Conservation (phyloP, 2,329 filamentous ascomycete species). For the Aureobasidium melanogenum region DNA sequence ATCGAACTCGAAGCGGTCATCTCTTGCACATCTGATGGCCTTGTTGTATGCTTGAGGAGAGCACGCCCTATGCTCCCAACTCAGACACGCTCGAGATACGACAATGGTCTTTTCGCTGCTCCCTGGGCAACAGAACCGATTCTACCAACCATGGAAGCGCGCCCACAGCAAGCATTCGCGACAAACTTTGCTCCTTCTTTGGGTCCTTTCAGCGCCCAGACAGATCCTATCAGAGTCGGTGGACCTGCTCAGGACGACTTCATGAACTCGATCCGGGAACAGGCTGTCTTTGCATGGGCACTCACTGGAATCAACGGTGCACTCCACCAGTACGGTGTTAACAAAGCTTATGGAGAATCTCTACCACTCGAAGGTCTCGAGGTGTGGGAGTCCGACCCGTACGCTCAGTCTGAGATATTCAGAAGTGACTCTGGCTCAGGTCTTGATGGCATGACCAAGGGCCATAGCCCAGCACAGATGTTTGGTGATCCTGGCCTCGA, state of each 20-base stretch:
- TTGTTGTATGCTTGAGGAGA: constrained; percentile 70
- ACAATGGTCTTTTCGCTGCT: constrained; percentile 65
- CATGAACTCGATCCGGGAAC: constrained; percentile 73
- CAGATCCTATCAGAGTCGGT: constrained; percentile 27
- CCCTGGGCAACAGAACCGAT: constrained; percentile 69
- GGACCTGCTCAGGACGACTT: constrained; percentile 53
- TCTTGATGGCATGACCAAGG: constrained; percentile 13
- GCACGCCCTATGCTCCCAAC: constrained; percentile 62
- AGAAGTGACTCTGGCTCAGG: constrained; percentile 12
- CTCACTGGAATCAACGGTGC: constrained; percentile 72
- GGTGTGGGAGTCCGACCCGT: constrained; percentile 43
- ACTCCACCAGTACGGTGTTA: constrained; percentile 54
- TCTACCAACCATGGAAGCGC: constrained; percentile 31
- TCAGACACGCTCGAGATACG: constrained; percentile 37
- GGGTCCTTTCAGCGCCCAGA: constrained; percentile 23
- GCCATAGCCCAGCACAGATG: constrained; percentile 16
- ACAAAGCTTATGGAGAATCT: constrained; percentile 54
- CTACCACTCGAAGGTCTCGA: constrained; percentile 53
- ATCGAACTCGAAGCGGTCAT: constrained; percentile 83
- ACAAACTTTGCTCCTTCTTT: constrained; percentile 29
- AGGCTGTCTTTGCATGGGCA: constrained; percentile 82
- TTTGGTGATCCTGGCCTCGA: constrained; percentile 25
- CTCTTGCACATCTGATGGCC: constrained; percentile 79
- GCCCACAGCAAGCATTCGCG: constrained; percentile 21
- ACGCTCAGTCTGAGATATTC: constrained; percentile 6